phyloP scores from a whole-genome alignment of 2,329 filamentous ascomycete species.

The Volutella citrinella region DNA sequence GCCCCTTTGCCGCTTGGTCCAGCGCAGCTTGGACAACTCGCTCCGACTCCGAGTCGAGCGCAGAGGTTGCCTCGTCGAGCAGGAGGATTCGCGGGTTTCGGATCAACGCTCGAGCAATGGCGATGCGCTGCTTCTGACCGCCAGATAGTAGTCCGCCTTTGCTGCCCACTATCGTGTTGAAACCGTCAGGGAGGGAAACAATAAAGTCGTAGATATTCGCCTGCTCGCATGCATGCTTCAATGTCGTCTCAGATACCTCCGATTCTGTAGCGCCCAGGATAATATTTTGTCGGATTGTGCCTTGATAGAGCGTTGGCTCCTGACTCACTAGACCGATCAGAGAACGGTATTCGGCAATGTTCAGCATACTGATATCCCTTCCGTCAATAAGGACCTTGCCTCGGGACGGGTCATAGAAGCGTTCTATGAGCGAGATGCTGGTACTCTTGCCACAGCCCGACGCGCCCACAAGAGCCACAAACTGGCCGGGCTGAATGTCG shows the following conservation, averaged over 20 bases:
- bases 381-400: constrained; percentile 5
- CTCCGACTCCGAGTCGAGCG: no score
- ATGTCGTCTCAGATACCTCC: constrained; percentile 33
- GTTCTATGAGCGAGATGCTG: constrained; percentile 49
- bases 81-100: no score
- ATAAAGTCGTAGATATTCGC: no score
- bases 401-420: constrained; percentile 45
- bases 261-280: constrained; percentile 33
- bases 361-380: constrained; percentile 16
- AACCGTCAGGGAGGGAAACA: no score
- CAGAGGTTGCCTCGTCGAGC: no score
- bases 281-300: constrained; percentile 50
- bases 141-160: no score
- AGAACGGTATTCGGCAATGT: constrained; percentile 21
- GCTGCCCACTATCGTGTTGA: no score
- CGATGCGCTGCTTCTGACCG: no score
- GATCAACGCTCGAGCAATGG: no score
- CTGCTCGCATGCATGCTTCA: no score
- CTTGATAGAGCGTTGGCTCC: constrained; percentile 31
- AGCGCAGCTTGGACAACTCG: no score
- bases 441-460: constrained; percentile 51
- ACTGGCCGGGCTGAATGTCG: constrained; percentile 36
- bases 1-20: no score
- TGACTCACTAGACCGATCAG: constrained; percentile 27
- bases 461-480: constrained; percentile 45